Percentiles rank a stretch among this genome's conserved stretches.
These are phyloP conservation scores for Fraxinus latifolia DNA, from an alignment of 305 asterid genomes.

Conservation along the genomic window DNA sequence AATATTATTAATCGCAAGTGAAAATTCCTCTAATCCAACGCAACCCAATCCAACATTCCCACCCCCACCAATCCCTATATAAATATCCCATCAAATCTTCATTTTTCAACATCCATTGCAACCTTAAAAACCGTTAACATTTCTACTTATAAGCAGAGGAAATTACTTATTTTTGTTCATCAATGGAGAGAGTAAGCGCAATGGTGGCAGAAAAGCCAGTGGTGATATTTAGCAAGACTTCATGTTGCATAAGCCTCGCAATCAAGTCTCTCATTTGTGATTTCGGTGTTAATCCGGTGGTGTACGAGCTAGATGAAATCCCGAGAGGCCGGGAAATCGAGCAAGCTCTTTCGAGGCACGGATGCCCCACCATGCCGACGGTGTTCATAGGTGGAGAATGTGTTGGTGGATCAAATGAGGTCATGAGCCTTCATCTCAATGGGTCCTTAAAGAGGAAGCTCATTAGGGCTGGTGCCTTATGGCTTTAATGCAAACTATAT, in stretches of 20 bases:
- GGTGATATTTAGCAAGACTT: constrained; percentile 66
- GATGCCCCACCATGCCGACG: constrained; percentile 56
- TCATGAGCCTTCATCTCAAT: constrained; percentile 65
- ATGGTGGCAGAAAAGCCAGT: constrained; percentile 62
- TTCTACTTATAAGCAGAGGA: background rate
- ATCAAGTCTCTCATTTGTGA: constrained; percentile 53
- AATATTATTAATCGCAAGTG: background rate
- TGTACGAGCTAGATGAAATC: constrained; percentile 67
- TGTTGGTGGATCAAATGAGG: constrained; percentile 67
- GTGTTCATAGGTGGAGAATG: constrained; percentile 68
- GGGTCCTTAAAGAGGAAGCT: constrained; percentile 62
- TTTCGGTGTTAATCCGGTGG: constrained; percentile 50
- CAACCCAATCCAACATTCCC: constrained; percentile 18
- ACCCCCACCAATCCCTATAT: constrained; percentile 15
- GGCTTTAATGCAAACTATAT: constrained; percentile 37
- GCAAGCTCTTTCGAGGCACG: constrained; percentile 47
- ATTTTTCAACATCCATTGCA: background rate
- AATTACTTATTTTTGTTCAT: background rate
- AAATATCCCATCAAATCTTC: background rate
- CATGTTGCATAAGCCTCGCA: constrained; percentile 58
- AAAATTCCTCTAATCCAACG: constrained; percentile 1
- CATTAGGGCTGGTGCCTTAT: constrained; percentile 61
- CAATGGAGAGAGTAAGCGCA: constrained; percentile 35
- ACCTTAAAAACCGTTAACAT: background rate
- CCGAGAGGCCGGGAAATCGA: constrained; percentile 59